These are phyloP conservation scores for Lipomyces yamanashiensis DNA, from an alignment of 805 yeast genomes.

Conservation along the genomic window DNA sequence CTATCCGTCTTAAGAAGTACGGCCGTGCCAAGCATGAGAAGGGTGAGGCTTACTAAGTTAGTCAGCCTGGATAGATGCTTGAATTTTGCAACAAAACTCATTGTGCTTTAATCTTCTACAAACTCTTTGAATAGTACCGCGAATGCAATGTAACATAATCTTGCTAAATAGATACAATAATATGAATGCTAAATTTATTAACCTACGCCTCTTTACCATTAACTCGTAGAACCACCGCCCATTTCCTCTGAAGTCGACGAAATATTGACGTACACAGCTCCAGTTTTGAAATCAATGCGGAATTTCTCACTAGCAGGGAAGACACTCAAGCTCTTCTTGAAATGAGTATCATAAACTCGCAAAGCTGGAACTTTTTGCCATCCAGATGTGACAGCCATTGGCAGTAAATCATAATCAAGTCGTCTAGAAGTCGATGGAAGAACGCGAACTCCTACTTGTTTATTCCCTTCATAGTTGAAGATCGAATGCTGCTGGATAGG, in stretches of 20 bases:
- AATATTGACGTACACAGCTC: constrained; percentile 30
- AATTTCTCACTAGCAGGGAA: constrained; percentile 49
- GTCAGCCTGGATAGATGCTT: too few relatives aligned
- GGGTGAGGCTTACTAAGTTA: constrained; percentile 53
- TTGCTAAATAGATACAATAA: background rate
- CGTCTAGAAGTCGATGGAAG: constrained; percentile 62
- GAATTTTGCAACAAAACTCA: too few relatives aligned
- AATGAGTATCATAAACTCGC: constrained; percentile 69
- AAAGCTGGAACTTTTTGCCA: constrained; percentile 58
- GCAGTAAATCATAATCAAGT: constrained; percentile 41
- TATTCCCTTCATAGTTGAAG: constrained; percentile 50
- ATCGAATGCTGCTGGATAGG: constrained; percentile 28
- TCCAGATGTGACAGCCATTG: constrained; percentile 40
- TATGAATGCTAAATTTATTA: too few relatives aligned
- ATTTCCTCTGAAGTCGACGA: constrained; percentile 12
- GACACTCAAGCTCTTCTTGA: constrained; percentile 64
- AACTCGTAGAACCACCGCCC: background rate
- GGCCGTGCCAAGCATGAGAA: constrained; percentile 92
- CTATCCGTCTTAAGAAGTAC: constrained; percentile 96
- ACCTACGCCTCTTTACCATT: background rate
- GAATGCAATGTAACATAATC: background rate
- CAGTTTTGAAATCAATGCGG: constrained; percentile 34
- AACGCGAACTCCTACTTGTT: constrained; percentile 50
- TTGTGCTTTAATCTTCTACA: too few relatives aligned
- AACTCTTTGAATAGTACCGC: background rate